A percentile compares a stretch with the other conserved stretches of the same genome.
These are phyloP conservation scores for Lichtheimia ramosa DNA, from an alignment of 371 early-diverging fungal species.

Conservation along the genomic window DNA sequence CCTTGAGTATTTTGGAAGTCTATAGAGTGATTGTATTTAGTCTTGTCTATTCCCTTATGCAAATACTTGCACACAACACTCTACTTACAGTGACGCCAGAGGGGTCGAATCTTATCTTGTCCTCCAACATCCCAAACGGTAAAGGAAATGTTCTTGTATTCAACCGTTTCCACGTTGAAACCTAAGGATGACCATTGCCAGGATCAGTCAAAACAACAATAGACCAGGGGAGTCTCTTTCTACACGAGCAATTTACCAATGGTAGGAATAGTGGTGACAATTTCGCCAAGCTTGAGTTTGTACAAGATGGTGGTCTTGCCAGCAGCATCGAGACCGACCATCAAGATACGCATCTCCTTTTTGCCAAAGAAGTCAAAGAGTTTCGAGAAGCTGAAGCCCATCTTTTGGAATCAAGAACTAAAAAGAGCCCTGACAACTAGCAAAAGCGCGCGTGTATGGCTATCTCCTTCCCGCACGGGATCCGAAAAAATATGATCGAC, in stretches of 20 bases:
- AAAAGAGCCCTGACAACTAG: neutral
- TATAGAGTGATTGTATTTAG: constrained; percentile 56
- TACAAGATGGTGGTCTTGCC: constrained; percentile 99
- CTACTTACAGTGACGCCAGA: constrained; percentile 55
- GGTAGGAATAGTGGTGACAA: constrained; percentile 96
- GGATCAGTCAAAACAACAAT: neutral
- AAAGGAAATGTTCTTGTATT: constrained; percentile 97
- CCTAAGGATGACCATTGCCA: constrained; percentile 48
- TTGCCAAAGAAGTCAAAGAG: constrained; percentile 65
- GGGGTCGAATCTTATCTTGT: constrained; percentile 61
- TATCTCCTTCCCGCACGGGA: neutral
- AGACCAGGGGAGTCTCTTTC: neutral
- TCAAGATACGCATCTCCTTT: constrained; percentile 95
- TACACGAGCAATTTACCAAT: constrained; percentile 37
- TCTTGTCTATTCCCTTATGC: neutral
- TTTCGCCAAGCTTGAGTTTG: constrained; percentile 85
- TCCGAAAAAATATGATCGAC: neutral
- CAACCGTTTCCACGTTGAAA: constrained; percentile 92
- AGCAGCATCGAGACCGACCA: constrained; percentile 97
- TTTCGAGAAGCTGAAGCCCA: constrained; percentile 52
- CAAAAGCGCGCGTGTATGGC: neutral
- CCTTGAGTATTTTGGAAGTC: constrained; percentile 96
- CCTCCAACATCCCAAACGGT: constrained; percentile 96
- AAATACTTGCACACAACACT: neutral
- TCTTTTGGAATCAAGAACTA: constrained; percentile 7